A percentile compares a stretch with the other conserved stretches of the same genome.
phyloP scores from a whole-genome alignment of 495 filamentous ascomycete genomes.

The Xylaria acuta region DNA sequence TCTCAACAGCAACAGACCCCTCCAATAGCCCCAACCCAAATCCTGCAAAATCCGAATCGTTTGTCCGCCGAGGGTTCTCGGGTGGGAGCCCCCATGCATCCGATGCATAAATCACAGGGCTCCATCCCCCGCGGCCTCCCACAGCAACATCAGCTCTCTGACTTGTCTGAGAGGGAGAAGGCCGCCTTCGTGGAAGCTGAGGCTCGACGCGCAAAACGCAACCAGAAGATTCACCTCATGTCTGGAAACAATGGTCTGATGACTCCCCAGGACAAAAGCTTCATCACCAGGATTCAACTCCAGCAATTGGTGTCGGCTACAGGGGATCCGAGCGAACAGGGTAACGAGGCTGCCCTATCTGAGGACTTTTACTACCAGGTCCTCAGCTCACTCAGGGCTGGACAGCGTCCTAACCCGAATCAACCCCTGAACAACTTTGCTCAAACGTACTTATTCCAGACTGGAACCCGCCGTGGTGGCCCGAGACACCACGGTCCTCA shows the following conservation, averaged over 20 bases:
- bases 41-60: conserved; percentile 58
- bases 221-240: conserved; percentile 95
- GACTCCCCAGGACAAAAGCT: conserved; percentile 99
- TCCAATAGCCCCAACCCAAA: conserved; percentile 59
- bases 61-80: conserved; percentile 47
- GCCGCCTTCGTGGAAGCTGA: conserved; percentile 84
- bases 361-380: conserved; percentile 99
- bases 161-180: conserved; percentile 80
- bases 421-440: conserved; percentile 95
- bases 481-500: conserved; percentile 79
- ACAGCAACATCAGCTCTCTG: conserved; percentile 64
- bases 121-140: conserved; percentile 44
- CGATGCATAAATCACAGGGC: conserved; percentile 44
- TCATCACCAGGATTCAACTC: conserved; percentile 95
- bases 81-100: conserved; percentile 41
- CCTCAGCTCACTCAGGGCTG: conserved; percentile 88
- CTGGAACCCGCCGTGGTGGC: conserved; percentile 76
- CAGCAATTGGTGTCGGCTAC: conserved; percentile 94
- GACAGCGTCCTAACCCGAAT: conserved; percentile 82
- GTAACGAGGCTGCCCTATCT: conserved; percentile 76
- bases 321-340: conserved; percentile 79
- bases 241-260: conserved; percentile 96
- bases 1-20: conserved; percentile 54
- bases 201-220: conserved; percentile 92
- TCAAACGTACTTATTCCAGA: conserved; percentile 96